Conservation (phyloP, 2,329 filamentous ascomycete genomes). For the Akanthomyces muscarius region DNA sequence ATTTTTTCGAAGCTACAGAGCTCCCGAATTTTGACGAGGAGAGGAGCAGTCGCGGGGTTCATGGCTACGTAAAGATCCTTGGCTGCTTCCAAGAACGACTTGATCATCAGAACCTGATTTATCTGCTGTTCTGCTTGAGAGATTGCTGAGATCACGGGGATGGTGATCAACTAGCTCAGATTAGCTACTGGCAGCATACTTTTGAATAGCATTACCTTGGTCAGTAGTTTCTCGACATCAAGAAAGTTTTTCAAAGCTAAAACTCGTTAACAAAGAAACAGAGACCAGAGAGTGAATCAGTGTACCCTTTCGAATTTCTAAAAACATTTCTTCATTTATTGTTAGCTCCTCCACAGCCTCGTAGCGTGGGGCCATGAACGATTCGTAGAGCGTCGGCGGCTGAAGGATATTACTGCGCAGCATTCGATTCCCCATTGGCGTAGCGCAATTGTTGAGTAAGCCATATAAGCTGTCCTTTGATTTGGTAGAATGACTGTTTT, state of each 20-base stretch:
- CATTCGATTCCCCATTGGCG: conserved; percentile 82
- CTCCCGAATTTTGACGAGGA: conserved; percentile 65
- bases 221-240: conserved; percentile 77
- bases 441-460: conserved; percentile 76
- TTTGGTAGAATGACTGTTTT: conserved; percentile 73
- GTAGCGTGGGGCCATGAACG: conserved; percentile 67
- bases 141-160: conserved; percentile 62
- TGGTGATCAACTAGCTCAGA: conserved; percentile 63
- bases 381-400: conserved; percentile 66
- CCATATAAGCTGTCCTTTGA: conserved; percentile 83
- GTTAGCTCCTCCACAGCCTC: conserved; percentile 81
- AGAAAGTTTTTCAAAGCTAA: conserved; percentile 67
- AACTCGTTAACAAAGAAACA: conserved; percentile 19
- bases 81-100: conserved; percentile 71
- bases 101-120: conserved; percentile 82
- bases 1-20: conserved; percentile 64
- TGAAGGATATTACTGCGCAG: conserved; percentile 84
- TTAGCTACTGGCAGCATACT: not conserved
- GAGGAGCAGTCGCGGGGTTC: conserved; percentile 55
- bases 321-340: conserved; percentile 80
- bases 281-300: not conserved
- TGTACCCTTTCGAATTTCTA: conserved; percentile 63
- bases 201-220: conserved; percentile 49
- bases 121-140: conserved; percentile 73
- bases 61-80: conserved; percentile 65